Evolutionary conservation across 106 monocot species (phyloP).

Genomic region (Dactylorhiza incarnata): DNA sequence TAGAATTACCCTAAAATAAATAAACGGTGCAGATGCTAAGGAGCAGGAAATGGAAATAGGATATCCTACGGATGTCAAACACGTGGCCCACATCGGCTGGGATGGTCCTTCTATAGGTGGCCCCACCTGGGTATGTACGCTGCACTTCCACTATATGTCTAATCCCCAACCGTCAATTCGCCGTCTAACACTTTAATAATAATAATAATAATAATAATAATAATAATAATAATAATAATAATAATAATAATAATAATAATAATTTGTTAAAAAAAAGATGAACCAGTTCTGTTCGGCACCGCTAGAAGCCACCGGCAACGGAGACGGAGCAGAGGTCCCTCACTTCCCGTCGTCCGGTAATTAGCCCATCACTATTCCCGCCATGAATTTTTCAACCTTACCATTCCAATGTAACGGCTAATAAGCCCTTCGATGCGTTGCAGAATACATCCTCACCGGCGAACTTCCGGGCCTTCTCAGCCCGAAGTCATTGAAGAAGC

Average conservation of each 20-base stretch:
- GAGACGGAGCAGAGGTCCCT: background rate
- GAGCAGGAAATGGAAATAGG: conserved; percentile 51
- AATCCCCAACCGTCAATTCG: background rate
- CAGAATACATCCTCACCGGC: background rate
- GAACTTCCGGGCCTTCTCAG: background rate
- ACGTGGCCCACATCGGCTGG: conserved; percentile 55
- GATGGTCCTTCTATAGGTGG: conserved; percentile 17
- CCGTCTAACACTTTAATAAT: background rate
- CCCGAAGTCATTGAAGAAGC: background rate
- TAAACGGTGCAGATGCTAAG: conserved; percentile 15
- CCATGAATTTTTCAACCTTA: background rate
- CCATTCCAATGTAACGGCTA: background rate
- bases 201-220: background rate
- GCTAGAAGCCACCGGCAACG: background rate
- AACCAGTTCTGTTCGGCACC: background rate
- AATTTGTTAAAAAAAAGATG: background rate
- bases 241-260: background rate
- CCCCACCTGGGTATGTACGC: conserved; percentile 35
- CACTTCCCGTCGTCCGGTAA: background rate
- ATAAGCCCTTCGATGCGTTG: background rate
- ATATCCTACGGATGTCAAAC: conserved; percentile 43
- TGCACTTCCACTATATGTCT: background rate
- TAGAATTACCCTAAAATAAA: background rate
- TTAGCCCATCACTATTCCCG: background rate
- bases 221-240: too few relatives aligned